phyloP scores from a whole-genome alignment of 352 stramenopile species.

The Pythium chondricola region DNA sequence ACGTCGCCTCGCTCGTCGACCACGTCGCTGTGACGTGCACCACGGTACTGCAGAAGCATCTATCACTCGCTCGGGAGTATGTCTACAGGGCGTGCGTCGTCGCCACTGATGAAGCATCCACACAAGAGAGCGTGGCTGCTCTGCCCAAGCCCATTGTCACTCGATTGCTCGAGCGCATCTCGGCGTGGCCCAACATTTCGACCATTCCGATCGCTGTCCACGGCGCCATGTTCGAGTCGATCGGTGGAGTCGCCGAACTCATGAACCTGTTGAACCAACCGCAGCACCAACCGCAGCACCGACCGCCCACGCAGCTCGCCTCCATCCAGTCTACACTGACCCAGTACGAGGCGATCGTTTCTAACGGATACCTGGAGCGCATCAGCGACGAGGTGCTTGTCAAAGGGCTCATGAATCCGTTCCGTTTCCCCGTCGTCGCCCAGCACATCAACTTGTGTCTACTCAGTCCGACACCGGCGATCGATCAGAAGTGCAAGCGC shows the following conservation, averaged over 20 bases:
- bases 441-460: slow-evolving; percentile 73
- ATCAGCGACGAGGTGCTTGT: slow-evolving; percentile 69
- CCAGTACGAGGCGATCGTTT: slow-evolving; percentile 38
- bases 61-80: slow-evolving; percentile 65
- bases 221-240: slow-evolving; percentile 73
- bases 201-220: slow-evolving; percentile 79
- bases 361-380: slow-evolving; percentile 46
- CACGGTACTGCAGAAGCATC: slow-evolving; percentile 71
- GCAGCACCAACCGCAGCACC: slow-evolving; percentile 19
- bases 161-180: slow-evolving; percentile 52
- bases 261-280: slow-evolving; percentile 36
- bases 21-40: slow-evolving; percentile 68
- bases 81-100: slow-evolving; percentile 46
- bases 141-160: slow-evolving; percentile 45
- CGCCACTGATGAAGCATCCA: neutral
- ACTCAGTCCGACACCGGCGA: slow-evolving; percentile 46
- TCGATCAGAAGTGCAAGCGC: slow-evolving; percentile 72
- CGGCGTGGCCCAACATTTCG: slow-evolving; percentile 42
- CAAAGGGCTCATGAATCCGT: slow-evolving; percentile 66
- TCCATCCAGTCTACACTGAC: slow-evolving; percentile 33
- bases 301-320: slow-evolving; percentile 12
- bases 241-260: slow-evolving; percentile 68
- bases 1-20: slow-evolving; percentile 60
- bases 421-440: slow-evolving; percentile 73
- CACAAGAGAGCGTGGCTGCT: neutral